Evolutionary conservation across 495 filamentous ascomycete species (phyloP), one percentile per base, ranked within the genome.

Genomic region (Terfezia boudieri): DNA sequence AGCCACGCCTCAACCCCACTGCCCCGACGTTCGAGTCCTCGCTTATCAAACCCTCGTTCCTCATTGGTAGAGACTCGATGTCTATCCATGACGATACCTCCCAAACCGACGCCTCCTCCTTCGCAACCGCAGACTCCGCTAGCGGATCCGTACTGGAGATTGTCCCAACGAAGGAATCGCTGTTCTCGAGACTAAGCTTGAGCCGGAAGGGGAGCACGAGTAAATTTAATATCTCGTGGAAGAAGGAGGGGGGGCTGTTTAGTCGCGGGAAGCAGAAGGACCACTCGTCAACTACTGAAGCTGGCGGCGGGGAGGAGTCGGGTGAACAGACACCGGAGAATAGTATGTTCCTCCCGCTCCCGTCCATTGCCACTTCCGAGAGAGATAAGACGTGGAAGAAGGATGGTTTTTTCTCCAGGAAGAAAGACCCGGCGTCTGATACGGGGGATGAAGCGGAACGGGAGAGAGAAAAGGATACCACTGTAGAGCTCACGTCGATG

Each of bases 191-290:
- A 2, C 51, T 65, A 5, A 46, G 49, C 22, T 4, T 22, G 35
- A 58, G 59, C 38, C 48, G 63, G 12, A 65, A 65, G 36, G 55
- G 62, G 4, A 58, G 54, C 10, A 65, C 56, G 23, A 46, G 52
- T 6, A 65, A 65, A 53, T 65, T 65, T 36, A 64, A 64, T 46
- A 55, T 64, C 14, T 51, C 55, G 9, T 65, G 58, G 58, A 60
- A 57, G 16, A 59, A 57, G 12, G 57, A 61, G 35, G 53, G 59
- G 22, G 61, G 61, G 5, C 63, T 64, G 22, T 64, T 64, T 50
- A 58, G 61, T 11, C 54, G 60, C 16, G 26, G 37, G 49, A 32
- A 50, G 35, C 54, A 51, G 49, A 51, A 52, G 41, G 41, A 46
- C 41, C 41, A 46, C 17, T 5, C 41, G 17, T 14, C 41, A 14